Percentiles rank a stretch among this genome's conserved stretches.
phyloP scores from a whole-genome alignment of 2,329 filamentous ascomycete genomes.

The Rhexocercosporidium sp. region DNA sequence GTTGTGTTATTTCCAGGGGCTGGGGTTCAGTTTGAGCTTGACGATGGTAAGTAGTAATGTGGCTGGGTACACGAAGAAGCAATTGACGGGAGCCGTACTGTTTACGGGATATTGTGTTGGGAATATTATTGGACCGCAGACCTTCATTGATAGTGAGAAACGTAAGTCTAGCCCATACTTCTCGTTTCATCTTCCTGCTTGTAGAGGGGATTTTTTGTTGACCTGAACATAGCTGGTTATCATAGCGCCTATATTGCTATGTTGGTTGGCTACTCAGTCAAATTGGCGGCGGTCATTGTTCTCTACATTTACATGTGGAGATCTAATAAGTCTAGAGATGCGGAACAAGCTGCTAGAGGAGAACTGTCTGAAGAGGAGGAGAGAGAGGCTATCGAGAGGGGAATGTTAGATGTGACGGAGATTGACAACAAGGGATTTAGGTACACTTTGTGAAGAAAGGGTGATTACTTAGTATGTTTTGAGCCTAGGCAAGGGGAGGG shows the following conservation, averaged over 20 bases:
- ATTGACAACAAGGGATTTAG: constrained; percentile 60
- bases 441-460: constrained; percentile 49
- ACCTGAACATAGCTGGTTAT: constrained; percentile 40
- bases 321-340: constrained; percentile 59
- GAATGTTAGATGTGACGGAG: constrained; percentile 61
- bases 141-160: constrained; percentile 37
- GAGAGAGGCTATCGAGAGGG: constrained; percentile 56
- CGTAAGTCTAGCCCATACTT: constrained; percentile 29
- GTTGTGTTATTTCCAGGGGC: constrained; percentile 59
- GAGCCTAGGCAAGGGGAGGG: too few species aligned
- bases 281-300: constrained; percentile 54
- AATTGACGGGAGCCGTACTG: constrained; percentile 54
- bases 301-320: constrained; percentile 61
- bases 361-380: constrained; percentile 49
- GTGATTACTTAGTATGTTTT: background rate
- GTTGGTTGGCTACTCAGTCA: constrained; percentile 59
- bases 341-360: constrained; percentile 43
- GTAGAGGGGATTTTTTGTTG: constrained; percentile 22
- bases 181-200: background rate
- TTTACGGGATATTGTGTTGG: constrained; percentile 60
- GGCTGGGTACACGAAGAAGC: constrained; percentile 60
- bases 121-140: constrained; percentile 55
- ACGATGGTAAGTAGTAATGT: constrained; percentile 59
- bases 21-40: constrained; percentile 58
- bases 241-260: constrained; percentile 47